Base-by-base conservation (phyloP, 352 stramenopile genomes). In the Phytophthora fragariaefolia region DNA sequence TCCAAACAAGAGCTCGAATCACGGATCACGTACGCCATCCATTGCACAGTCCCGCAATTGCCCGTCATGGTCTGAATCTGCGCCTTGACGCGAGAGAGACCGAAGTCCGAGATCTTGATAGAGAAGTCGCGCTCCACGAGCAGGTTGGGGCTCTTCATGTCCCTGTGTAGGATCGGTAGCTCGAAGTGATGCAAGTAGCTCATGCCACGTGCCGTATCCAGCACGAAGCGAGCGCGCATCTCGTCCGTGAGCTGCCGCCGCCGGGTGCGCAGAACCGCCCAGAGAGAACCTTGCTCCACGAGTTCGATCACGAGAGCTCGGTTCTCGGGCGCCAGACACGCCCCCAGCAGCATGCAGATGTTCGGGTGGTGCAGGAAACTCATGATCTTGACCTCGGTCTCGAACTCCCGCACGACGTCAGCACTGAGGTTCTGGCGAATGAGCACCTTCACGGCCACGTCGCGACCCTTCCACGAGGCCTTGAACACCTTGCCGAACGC, bases 281-380 rank as follows among this genome's bases (percentile, higher is more conserved):
- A 99, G 2, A 99, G 82, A 2, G 91, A 98, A 22, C 96, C 96
- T 40, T 96, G 89, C 28, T 91, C 83, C 15, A 97, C 87, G 6
- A 98, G 82, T 69, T 99, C 96, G 5, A 98, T 97, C n/a, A 99
- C 84, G 13, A 99, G 96, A n/a, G 94, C 94, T 32, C 96, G 85
- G 71, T 94, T 98, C 18, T 88, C 85, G 12, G 96, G 92, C 50
- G 95, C 74, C 26, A 98, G 79, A 77, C 96, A 99, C 46, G 97
- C 96, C 26, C 96, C 97, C 38, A 99, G 92, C 60, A 98, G 93
- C 30, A 98, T 86, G 70, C 97, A 98, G 58, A 99, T 97, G 79
- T 99, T 99, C 5, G 97, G 96, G 82, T 99, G 97, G 50, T 89
- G 72, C 58, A 99, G 85, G 38, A 89, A 81, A 58, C 87, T 92